phyloP scores from a whole-genome alignment of 495 filamentous ascomycete species.

The Emericellopsis terricola region DNA sequence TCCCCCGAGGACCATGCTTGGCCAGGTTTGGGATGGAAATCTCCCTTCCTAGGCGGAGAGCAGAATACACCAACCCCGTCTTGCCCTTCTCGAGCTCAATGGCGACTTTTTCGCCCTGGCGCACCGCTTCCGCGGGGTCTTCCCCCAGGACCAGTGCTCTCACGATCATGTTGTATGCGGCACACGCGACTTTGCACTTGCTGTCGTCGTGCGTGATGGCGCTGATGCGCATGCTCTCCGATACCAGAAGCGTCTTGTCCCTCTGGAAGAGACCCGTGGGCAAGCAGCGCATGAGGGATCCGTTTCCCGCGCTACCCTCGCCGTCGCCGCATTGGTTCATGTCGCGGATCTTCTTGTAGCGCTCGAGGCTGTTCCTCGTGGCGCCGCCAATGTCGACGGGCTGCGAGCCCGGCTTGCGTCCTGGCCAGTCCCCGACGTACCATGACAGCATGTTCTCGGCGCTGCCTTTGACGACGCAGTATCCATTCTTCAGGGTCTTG shows the following conservation, averaged over 20 bases:
- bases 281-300: constrained; percentile 2
- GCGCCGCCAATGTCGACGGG: constrained; percentile 1
- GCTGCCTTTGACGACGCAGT: too few species aligned
- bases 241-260: neutral
- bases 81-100: constrained; percentile 5
- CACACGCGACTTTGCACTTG: constrained; percentile 2
- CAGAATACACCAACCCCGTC: constrained; percentile 4
- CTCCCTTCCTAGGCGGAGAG: neutral
- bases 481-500: neutral
- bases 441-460: too few species aligned
- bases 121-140: neutral
- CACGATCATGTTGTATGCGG: constrained; percentile 4
- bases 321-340: neutral
- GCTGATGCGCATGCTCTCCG: constrained; percentile 2
- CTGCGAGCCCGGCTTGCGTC: neutral
- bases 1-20: constrained; percentile 7
- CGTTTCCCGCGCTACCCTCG: constrained; percentile 2
- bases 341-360: neutral
- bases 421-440: constrained; percentile 2
- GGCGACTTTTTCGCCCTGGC: constrained; percentile 5
- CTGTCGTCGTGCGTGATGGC: constrained; percentile 3
- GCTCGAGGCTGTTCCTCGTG: neutral
- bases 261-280: constrained; percentile 1
- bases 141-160: neutral
- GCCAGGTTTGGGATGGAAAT: constrained; percentile 7